A percentile compares a stretch with the other conserved stretches of the same genome.
Evolutionary conservation across 192 early-diverging fungal genomes (phyloP).

Genomic region (Coemansia sp.): DNA sequence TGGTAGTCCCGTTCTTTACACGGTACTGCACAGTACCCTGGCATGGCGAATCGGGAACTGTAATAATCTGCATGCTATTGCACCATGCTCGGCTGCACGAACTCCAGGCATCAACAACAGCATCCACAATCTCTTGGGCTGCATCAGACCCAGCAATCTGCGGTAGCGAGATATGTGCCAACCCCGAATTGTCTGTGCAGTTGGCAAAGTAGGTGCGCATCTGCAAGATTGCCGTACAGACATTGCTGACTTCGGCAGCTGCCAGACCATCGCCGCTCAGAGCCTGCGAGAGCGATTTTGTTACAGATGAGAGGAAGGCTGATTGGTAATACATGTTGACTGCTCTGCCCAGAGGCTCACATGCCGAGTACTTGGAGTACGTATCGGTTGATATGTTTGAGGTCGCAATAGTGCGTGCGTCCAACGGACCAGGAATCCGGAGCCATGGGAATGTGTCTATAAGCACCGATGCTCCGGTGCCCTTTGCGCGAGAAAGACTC

Average conservation of each 20-base stretch:
- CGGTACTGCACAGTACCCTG: constrained; percentile 17
- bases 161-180: constrained; percentile 32
- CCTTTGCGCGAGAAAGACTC: constrained; percentile 11
- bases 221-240: constrained; percentile 27
- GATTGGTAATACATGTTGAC: constrained; percentile 43
- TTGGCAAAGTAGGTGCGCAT: constrained; percentile 36
- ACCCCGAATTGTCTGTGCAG: constrained; percentile 21
- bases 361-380: neutral
- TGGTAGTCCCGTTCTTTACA: neutral
- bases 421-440: constrained; percentile 33
- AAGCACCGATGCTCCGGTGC: constrained; percentile 32
- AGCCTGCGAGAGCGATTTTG: constrained; percentile 25
- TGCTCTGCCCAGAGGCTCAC: constrained; percentile 38
- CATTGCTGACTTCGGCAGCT: constrained; percentile 6
- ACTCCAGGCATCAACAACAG: constrained; percentile 23
- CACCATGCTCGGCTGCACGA: constrained; percentile 25
- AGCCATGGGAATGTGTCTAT: constrained; percentile 50
- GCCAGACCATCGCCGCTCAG: constrained; percentile 27
- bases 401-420: constrained; percentile 26
- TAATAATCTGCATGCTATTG: constrained; percentile 18
- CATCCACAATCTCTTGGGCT: constrained; percentile 8
- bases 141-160: neutral
- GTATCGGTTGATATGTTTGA: neutral
- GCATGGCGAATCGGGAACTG: constrained; percentile 28
- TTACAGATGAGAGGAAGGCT: constrained; percentile 27